Percentiles rank a stretch among this genome's conserved stretches.
These are phyloP conservation scores for Pseudonitzschia pungens DNA, from an alignment of 108 stramenopile genomes.

Conservation along the genomic window DNA sequence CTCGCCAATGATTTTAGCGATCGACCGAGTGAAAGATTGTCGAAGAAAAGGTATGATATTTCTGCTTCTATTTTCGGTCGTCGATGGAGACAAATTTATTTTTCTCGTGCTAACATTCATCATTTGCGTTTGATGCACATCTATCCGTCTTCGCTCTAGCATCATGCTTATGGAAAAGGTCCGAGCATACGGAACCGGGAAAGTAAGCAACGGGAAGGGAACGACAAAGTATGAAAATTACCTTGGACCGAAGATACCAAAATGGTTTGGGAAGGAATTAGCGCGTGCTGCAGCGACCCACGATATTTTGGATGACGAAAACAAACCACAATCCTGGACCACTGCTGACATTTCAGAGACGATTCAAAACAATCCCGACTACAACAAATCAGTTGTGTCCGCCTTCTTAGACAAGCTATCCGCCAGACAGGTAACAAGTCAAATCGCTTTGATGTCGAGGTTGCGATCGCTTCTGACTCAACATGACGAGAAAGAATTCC, in stretches of 20 bases:
- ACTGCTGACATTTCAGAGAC: slow-evolving; percentile 47
- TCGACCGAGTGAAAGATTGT: slow-evolving; percentile 7
- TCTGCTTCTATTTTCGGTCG: too few species aligned
- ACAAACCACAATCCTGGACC: slow-evolving; percentile 40
- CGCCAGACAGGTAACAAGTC: slow-evolving; percentile 60
- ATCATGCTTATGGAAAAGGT: slow-evolving; percentile 44
- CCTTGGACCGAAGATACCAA: slow-evolving; percentile 63
- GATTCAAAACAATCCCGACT: slow-evolving; percentile 42
- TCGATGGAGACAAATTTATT: too few species aligned
- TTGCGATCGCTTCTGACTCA: slow-evolving; percentile 62
- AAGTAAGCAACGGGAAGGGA: neutral
- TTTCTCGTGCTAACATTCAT: neutral
- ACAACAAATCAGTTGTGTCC: slow-evolving; percentile 32
- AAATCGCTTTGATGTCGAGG: slow-evolving; percentile 68
- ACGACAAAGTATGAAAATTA: slow-evolving; percentile 50
- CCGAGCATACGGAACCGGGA: slow-evolving; percentile 17
- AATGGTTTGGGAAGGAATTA: slow-evolving; percentile 67
- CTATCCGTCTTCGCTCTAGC: neutral
- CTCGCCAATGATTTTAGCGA: slow-evolving; percentile 2
- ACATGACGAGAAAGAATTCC: slow-evolving; percentile 36
- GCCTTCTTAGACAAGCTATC: slow-evolving; percentile 62
- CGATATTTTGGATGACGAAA: slow-evolving; percentile 50
- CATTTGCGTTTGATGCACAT: neutral
- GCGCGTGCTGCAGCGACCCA: slow-evolving; percentile 38
- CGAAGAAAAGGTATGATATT: slow-evolving; percentile 36